Evolutionary conservation across 768 basidiomycete genomes (phyloP), one percentile per base, ranked within the genome.

Genomic region (Hypsizygus marmoreus): DNA sequence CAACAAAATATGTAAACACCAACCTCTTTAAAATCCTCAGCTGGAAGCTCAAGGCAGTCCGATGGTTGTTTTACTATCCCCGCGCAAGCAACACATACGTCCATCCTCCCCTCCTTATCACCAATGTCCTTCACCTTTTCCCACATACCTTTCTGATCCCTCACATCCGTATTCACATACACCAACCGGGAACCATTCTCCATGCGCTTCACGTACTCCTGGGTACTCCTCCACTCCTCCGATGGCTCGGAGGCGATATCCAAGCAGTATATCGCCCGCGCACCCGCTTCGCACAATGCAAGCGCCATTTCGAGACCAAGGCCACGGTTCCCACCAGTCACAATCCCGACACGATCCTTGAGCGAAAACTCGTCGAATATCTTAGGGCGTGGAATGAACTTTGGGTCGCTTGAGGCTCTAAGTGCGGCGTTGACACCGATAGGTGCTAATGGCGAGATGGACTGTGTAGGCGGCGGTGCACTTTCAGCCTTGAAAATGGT

Each of bases 291-390:
- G 33, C 78, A 77, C 33, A 89, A 65, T 3, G 83, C 78, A 42
- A 89, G 67, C 25, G 86, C 86, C 82, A 86, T 85, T 68, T 91
- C 89, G 7, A 91, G 77, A 3, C 89, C 89, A 13, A 91, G 75
- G 0, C 88, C 84, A 35, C 82, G 66, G 44, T 82, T 79, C 0
- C 75, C 83, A 1, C 84, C 84, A 0, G 83, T 79, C 12, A 86
- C 78, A 29, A 85, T 71, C 12, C 73, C 81, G 3, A 84, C 80
- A 1, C 79, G 74, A 42, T 77, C 76, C 23, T 66, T 70, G 23
- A 85, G 69, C 2, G 77, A 75, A 61, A 80, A 84, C 52, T 82
- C 79, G 28, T 75, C 74, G 55, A 80, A 75, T 17, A 84, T 78
- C 58, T 77, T 81, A 9, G 74, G 67, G 2, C 63, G 66, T 7